phyloP scores from a whole-genome alignment of 805 yeast genomes.

The Kluyveromyces dobzhanskii region DNA sequence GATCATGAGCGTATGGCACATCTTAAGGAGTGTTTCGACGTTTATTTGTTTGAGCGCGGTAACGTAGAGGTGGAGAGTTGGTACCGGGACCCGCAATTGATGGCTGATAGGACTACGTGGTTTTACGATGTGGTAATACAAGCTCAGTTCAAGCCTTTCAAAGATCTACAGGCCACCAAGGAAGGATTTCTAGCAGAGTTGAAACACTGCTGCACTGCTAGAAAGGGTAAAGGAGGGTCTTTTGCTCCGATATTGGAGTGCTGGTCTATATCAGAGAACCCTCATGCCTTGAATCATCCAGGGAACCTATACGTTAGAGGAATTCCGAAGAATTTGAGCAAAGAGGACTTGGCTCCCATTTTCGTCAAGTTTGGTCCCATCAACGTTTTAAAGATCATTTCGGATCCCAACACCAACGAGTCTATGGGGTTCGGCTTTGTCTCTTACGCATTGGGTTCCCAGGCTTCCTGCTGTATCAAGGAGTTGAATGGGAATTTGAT shows the following conservation, averaged over 20 bases:
- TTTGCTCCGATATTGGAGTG: constrained; percentile 7
- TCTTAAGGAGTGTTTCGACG: constrained; percentile 15
- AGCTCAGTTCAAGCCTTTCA: constrained; percentile 18
- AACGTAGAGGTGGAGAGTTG: constrained; percentile 13
- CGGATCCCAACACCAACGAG: constrained; percentile 34
- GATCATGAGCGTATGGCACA: constrained; percentile 17
- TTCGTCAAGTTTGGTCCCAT: constrained; percentile 37
- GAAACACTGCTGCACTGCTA: constrained; percentile 3
- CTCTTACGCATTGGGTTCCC: constrained; percentile 46
- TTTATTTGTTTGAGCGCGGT: constrained; percentile 21
- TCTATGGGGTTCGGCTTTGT: constrained; percentile 55
- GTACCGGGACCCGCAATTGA: constrained; percentile 4
- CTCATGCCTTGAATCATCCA: constrained; percentile 39
- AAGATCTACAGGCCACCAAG: constrained; percentile 9
- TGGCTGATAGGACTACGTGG: constrained; percentile 8
- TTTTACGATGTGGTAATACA: constrained; percentile 21
- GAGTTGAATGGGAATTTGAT: constrained; percentile 38
- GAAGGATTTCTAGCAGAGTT: constrained; percentile 7
- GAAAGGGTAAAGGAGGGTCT: constrained; percentile 1
- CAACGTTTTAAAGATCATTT: constrained; percentile 39
- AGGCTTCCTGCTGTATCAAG: constrained; percentile 56
- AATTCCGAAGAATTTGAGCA: constrained; percentile 32
- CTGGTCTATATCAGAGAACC: constrained; percentile 24
- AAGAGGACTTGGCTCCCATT: constrained; percentile 31
- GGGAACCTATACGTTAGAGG: constrained; percentile 52